Evolutionary conservation across 2,329 filamentous ascomycete genomes (phyloP).

Genomic region (Penicillium fuscoglaucum): DNA sequence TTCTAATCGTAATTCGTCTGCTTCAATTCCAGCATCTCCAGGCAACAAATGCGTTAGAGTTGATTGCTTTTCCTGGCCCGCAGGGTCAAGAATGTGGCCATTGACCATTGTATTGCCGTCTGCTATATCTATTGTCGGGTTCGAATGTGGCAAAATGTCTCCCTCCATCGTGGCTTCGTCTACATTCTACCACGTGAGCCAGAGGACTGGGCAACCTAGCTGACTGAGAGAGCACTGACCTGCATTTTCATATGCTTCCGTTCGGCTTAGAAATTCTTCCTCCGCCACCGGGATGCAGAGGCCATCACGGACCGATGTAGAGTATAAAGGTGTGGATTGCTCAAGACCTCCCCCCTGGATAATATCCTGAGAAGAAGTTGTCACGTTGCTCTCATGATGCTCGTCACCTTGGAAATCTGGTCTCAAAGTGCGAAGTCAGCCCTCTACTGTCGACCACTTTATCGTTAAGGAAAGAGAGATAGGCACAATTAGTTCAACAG

Average conservation of each 20-base stretch:
- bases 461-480: slow-evolving; percentile 2
- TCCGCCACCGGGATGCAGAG: background rate
- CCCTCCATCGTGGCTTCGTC: background rate
- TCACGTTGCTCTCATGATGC: background rate
- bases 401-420: background rate
- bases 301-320: background rate
- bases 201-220: background rate
- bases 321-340: slow-evolving; percentile 2
- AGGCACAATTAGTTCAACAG: slow-evolving; percentile 1
- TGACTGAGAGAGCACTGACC: slow-evolving; percentile 1
- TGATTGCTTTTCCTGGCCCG: slow-evolving; percentile 1
- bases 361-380: background rate
- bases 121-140: too few species aligned
- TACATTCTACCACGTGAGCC: slow-evolving; percentile 2
- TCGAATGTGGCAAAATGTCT: background rate
- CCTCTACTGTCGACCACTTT: background rate
- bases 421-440: background rate
- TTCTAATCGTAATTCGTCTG: slow-evolving; percentile 2
- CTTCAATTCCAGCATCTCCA: slow-evolving; percentile 3
- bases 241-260: background rate
- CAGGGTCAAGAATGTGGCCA: background rate
- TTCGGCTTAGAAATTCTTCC: slow-evolving; percentile 3
- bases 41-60: background rate
- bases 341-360: slow-evolving; percentile 2
- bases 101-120: background rate